Evolutionary conservation across 2,329 filamentous ascomycete genomes (phyloP), one percentile per base, ranked within the genome.

Genomic region (Sphaerostilbella broomeana): DNA sequence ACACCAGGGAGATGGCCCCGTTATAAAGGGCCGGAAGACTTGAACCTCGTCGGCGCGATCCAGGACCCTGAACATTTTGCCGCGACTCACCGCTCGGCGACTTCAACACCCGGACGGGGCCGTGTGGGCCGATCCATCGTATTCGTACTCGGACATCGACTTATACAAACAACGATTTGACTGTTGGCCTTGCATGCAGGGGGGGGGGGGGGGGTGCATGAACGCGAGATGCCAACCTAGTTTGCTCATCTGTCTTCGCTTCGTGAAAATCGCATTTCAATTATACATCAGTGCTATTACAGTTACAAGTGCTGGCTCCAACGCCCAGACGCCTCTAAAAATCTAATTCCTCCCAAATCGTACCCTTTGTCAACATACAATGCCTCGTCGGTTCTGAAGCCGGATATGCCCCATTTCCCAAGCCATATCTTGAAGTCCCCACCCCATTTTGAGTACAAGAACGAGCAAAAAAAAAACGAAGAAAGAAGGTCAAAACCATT

Each of bases 351-450:
- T 68, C 67, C 3, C 53, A 67, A 6, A 51, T 47, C 27, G 57
- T 45, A 24, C 50, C 53, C 17, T 57, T 60, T 48, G 61, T 57
- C 33, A n/a, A n/a, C n/a, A n/a, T 69, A 65, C 37, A 62, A 65
- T 4, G 60, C 71, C 30, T 74, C 72, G 11, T 76, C 56, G 13
- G 35, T 68, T 69, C 20, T 77, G 73, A 41, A 75, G 73, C 42
- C n/a, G n/a, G n/a, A n/a, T n/a, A n/a, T n/a, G n/a, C n/a, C n/a
- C n/a, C n/a, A n/a, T n/a, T n/a, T n/a, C n/a, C n/a, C n/a, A n/a
- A n/a, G n/a, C n/a, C n/a, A n/a, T n/a, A n/a, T n/a, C n/a, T n/a
- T n/a, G n/a, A n/a, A n/a, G n/a, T n/a, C n/a, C n/a, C n/a, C n/a
- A n/a, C n/a, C n/a, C n/a, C n/a, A n/a, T n/a, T n/a, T n/a, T n/a